Base-by-base conservation (phyloP, 176 grass and related monocot genomes). In the Hyparrhenia diplandra region DNA sequence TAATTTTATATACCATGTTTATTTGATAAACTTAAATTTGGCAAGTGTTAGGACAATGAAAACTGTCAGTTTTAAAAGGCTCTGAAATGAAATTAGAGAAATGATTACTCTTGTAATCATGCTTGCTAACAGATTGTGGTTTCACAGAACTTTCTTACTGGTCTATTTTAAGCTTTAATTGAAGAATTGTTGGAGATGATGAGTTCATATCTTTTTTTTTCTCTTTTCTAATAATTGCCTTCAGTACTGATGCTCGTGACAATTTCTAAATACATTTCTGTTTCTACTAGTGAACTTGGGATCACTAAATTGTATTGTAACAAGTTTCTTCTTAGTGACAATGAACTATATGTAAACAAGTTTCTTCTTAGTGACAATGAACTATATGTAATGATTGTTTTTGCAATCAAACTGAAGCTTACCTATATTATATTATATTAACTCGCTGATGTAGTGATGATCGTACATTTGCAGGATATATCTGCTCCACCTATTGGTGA, bases 391-490 rank as follows among this genome's bases (percentile, higher is more conserved):
- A 25, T 65, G 39, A 67, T 59, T 23, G 3, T 59, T 61, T 78
- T 77, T 69, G 45, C 4, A 23, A 30, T 25, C 45, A 79, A 64
- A 74, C 64, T 67, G n/a, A 73, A 78, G 4, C 24, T 78, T 78
- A 2, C 37, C 9, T 63, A n/a, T n/a, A 16, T 78, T 69, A 42
- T 59, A 24, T 78, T 67, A 65, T n/a, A 77, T 78, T 67, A 66
- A 77, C 0, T 7, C 10, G 21, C 64, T 70, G 61, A 81, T 39
- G 14, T 37, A 47, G 6, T 82, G 4, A 16, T 62, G 25, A 61
- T 77, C 32, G n/a, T 69, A 68, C 27, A 73, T 67, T 74, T 78
- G 74, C 84, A 90, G 84, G 83, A 85, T 28, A 67, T 83, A 69
- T 83, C 61, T 75, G 61, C 62, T 80, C 49, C 81, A 69, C 21